Evolutionary conservation across 2,329 filamentous ascomycete species (phyloP), one percentile per base, ranked within the genome.

Genomic region (Colletotrichum sojae): DNA sequence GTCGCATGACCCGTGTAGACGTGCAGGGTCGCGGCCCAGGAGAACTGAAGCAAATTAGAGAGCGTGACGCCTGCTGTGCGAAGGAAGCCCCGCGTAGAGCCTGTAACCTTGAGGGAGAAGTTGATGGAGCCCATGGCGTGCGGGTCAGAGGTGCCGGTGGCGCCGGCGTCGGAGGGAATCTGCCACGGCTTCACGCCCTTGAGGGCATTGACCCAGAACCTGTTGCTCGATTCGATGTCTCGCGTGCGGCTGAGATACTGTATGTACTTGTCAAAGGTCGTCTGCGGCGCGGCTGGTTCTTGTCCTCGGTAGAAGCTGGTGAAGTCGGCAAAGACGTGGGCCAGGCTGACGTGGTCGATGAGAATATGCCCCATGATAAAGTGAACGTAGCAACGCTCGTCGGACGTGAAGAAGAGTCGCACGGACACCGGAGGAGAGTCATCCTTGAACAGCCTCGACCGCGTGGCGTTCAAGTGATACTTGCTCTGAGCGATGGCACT

Each of bases 281-380:
- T 1, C 6, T 25, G 15, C 1, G 31, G n/a, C 4, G 18, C 15
- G 2, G 25, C 53, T 10, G 63, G 63, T 0, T 6, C 45, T 3
- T 51, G 20, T 9, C 43, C 49, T 15, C 25, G 22, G n/a, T 55
- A 55, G 16, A 69, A 36, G 13, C n/a, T 15, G 0, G 31, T 4
- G n/a, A 60, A 69, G 10, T 66, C 61, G 1, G n/a, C 16, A 2
- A 65, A 55, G 13, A 69, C 43, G 49, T 66, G 61, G 16, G 18
- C n/a, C 9, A 69, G 27, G 43, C 66, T 69, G 10, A 69, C 66
- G 16, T 69, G 66, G 40, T 69, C 66, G 13, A 69, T 64, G 4
- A 60, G 27, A 0, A 69, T 48, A 4, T 69, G 66, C 0, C 39
- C 61, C 54, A 69, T 65, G 8, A 65, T 27, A 1, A 69, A 45